Conservation (phyloP, 2,329 filamentous ascomycete species). For the Sphaerulina populicola region DNA sequence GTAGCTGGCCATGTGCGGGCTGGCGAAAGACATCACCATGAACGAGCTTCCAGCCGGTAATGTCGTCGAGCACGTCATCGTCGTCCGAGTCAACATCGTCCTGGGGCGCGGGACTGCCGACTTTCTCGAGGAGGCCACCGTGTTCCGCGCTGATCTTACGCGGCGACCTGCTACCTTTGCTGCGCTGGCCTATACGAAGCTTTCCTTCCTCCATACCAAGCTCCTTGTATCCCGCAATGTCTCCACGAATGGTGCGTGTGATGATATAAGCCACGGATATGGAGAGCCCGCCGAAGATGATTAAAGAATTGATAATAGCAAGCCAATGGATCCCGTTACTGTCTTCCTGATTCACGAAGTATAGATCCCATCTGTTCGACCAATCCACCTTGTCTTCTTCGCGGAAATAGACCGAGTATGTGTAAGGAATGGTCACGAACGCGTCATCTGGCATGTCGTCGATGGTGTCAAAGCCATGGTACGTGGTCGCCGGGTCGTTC, state of each 20-base stretch:
- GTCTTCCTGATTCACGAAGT: conserved; percentile 81
- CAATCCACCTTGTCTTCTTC: conserved; percentile 75
- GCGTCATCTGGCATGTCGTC: conserved; percentile 54
- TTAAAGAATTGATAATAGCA: conserved; percentile 76
- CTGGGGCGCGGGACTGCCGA: conserved; percentile 42
- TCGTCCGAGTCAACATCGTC: conserved; percentile 53
- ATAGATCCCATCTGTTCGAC: conserved; percentile 77
- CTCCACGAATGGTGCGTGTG: conserved; percentile 65
- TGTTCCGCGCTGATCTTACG: conserved; percentile 41
- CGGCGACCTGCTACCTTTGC: conserved; percentile 39
- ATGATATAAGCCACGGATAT: conserved; percentile 74
- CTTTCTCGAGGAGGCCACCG: conserved; percentile 37
- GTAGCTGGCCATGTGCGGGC: conserved; percentile 59
- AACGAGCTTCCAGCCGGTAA: conserved; percentile 79
- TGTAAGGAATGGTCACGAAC: conserved; percentile 68
- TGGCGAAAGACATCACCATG: conserved; percentile 81
- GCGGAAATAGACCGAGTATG: conserved; percentile 83
- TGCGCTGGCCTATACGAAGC: conserved; percentile 44
- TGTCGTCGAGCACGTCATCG: conserved; percentile 67
- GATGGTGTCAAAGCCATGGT: conserved; percentile 46
- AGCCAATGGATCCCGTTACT: conserved; percentile 78
- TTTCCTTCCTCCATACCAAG: conserved; percentile 59
- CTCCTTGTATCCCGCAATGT: conserved; percentile 68
- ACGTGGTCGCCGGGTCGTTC: conserved; percentile 42
- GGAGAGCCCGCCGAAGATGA: conserved; percentile 71